These are phyloP conservation scores for Avena eriantha DNA, from an alignment of 176 grass and related monocot species.

Conservation along the genomic window DNA sequence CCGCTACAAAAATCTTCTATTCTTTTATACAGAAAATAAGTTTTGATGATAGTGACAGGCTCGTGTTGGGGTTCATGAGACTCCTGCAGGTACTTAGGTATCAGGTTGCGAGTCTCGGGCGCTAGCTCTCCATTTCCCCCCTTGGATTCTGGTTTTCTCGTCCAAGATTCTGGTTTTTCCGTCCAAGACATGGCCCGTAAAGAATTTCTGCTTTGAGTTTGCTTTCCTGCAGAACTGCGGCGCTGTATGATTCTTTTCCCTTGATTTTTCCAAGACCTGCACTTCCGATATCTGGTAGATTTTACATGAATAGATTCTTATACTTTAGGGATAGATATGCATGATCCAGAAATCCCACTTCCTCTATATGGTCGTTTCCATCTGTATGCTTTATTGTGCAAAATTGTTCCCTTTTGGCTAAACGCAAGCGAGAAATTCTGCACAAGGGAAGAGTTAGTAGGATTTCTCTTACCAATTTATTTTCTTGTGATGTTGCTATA, in stretches of 20 bases:
- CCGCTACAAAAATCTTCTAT: slow-evolving; percentile 20
- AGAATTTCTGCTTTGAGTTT: slow-evolving; percentile 1
- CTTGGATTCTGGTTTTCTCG: background rate
- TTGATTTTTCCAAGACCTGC: background rate
- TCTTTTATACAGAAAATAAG: background rate
- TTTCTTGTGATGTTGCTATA: background rate
- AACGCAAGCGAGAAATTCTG: background rate
- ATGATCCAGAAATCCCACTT: background rate
- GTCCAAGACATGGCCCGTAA: background rate
- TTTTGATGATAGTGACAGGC: slow-evolving; percentile 13
- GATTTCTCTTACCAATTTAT: background rate
- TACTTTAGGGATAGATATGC: too few relatives aligned
- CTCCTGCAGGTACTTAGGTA: background rate
- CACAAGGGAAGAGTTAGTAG: background rate
- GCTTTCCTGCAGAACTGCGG: slow-evolving; percentile 6
- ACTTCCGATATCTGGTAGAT: background rate
- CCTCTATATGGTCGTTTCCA: background rate
- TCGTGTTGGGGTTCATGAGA: slow-evolving; percentile 10
- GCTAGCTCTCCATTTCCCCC: background rate
- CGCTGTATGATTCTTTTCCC: background rate
- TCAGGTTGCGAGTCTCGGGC: background rate
- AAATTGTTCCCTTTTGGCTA: background rate
- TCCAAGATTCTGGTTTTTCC: background rate
- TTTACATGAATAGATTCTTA: too few relatives aligned
- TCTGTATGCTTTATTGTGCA: slow-evolving; percentile 5